Evolutionary conservation across 2,329 filamentous ascomycete genomes (phyloP).

Genomic region (Emergomyces pasteurianus): DNA sequence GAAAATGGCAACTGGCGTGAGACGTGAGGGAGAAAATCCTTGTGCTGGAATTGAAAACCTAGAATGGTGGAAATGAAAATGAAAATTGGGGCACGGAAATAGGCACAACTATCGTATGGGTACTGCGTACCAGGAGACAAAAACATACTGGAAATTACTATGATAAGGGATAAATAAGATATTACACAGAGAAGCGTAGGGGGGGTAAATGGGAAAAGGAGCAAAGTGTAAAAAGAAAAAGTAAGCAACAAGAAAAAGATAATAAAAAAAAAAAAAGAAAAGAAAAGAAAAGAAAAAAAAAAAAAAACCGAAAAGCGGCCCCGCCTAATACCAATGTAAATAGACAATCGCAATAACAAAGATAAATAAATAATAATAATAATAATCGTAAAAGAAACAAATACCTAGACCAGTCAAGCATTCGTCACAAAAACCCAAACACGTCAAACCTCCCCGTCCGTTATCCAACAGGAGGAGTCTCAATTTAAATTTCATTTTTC

Average conservation of each 20-base stretch:
- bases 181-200: background rate
- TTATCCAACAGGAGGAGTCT: background rate
- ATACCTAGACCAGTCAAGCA: background rate
- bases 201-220: background rate
- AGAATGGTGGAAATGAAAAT: background rate
- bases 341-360: background rate
- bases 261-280: background rate
- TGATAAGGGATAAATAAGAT: background rate
- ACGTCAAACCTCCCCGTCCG: background rate
- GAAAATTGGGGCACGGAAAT: background rate
- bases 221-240: too few relatives aligned
- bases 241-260: background rate
- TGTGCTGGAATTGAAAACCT: too few relatives aligned
- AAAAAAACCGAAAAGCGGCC: background rate
- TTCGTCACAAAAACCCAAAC: background rate
- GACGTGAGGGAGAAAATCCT: background rate
- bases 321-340: background rate
- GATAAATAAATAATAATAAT: background rate
- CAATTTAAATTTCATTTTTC: background rate
- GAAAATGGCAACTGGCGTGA: background rate
- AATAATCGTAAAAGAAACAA: background rate
- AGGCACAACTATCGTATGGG: background rate
- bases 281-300: background rate
- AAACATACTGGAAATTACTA: background rate
- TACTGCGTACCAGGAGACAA: background rate